These are phyloP conservation scores for Cryphonectria nitschkei DNA, from an alignment of 2,329 filamentous ascomycete genomes.

Conservation along the genomic window DNA sequence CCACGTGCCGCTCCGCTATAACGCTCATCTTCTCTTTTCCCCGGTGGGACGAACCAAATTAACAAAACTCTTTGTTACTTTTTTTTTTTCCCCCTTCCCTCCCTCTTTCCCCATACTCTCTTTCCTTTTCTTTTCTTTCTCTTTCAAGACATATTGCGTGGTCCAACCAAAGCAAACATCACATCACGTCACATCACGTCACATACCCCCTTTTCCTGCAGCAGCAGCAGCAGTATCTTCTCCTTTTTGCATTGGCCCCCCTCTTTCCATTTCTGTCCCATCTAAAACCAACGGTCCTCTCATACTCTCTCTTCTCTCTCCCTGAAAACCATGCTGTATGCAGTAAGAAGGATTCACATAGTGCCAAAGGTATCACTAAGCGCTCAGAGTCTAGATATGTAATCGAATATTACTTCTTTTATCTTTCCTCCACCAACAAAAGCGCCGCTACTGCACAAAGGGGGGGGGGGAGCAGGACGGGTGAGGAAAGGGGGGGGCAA, in stretches of 20 bases:
- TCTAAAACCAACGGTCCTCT: not conserved
- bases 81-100: not conserved
- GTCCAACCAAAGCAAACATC: not conserved
- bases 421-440: not conserved
- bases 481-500: not conserved
- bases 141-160: not conserved
- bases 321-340: too few species aligned
- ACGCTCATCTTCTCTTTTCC: not conserved
- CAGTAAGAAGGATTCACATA: too few species aligned
- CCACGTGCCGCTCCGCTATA: constrained; percentile 1
- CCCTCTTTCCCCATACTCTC: too few species aligned
- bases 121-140: not conserved
- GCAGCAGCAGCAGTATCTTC: not conserved
- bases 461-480: not conserved
- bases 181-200: not conserved
- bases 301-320: too few species aligned
- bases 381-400: too few species aligned
- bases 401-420: too few species aligned
- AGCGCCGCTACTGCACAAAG: not conserved
- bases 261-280: not conserved
- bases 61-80: not conserved
- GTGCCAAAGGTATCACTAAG: too few species aligned
- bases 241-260: not conserved
- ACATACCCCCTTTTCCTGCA: not conserved
- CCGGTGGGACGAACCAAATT: not conserved